A percentile compares a stretch with the other conserved stretches of the same genome.
These are phyloP conservation scores for Colletotrichum agaves DNA, from an alignment of 2,329 filamentous ascomycete genomes.

Conservation along the genomic window DNA sequence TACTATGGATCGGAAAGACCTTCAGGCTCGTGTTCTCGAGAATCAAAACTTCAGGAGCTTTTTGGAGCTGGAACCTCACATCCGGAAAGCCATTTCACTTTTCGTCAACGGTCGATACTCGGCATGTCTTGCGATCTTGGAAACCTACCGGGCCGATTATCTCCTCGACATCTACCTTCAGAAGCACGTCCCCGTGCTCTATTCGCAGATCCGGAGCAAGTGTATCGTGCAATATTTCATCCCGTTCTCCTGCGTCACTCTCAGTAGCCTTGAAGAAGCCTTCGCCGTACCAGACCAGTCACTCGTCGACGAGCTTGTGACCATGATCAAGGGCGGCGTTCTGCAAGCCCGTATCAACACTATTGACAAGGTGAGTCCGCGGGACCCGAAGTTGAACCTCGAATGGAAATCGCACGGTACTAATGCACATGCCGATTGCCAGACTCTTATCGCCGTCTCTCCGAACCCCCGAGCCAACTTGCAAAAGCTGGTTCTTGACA, in stretches of 20 bases:
- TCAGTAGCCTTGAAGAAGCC: conserved; percentile 80
- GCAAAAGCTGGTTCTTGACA: conserved; percentile 75
- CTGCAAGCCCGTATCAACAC: conserved; percentile 86
- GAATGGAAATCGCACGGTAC: conserved; percentile 17
- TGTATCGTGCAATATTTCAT: conserved; percentile 94
- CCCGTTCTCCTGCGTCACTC: conserved; percentile 87
- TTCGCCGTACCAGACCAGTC: conserved; percentile 74
- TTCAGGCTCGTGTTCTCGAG: conserved; percentile 82
- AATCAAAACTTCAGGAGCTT: conserved; percentile 85
- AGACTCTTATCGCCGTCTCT: conserved; percentile 79
- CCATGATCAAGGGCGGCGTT: conserved; percentile 78
- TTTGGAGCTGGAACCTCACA: conserved; percentile 91
- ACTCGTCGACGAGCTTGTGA: conserved; percentile 79
- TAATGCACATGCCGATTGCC: conserved; percentile 26
- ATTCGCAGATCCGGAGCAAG: conserved; percentile 82
- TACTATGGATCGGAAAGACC: conserved; percentile 82
- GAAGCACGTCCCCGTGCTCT: conserved; percentile 76
- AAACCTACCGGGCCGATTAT: conserved; percentile 85
- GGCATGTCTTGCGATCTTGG: conserved; percentile 83
- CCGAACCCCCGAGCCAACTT: conserved; percentile 74
- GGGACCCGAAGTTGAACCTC: conserved; percentile 3
- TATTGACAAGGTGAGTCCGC: conserved; percentile 72
- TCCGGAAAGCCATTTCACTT: conserved; percentile 87
- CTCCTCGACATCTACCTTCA: conserved; percentile 90
- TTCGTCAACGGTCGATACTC: conserved; percentile 94